phyloP scores from a whole-genome alignment of 192 early-diverging fungal genomes.

The Geosiphon pyriformis region DNA sequence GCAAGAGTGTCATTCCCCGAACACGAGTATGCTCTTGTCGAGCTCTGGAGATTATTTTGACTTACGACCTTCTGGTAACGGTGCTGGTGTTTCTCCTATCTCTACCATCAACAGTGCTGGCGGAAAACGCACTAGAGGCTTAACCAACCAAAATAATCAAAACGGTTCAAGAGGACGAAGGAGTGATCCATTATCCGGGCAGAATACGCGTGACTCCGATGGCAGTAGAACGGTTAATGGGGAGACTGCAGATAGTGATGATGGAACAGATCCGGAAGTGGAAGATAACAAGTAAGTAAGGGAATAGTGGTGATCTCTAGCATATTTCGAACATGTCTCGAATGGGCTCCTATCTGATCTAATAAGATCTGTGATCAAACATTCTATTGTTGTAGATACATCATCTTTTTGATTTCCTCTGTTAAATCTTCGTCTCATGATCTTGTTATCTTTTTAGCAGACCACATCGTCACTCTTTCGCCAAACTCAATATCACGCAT shows the following conservation, averaged over 20 bases:
- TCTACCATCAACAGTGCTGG: slow-evolving; percentile 2
- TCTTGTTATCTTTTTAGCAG: slow-evolving; percentile 23
- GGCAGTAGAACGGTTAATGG: slow-evolving; percentile 25
- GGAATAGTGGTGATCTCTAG: too few relatives aligned
- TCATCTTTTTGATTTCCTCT: background rate
- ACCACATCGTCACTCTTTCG: slow-evolving; percentile 30
- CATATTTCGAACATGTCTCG: background rate
- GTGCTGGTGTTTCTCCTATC: slow-evolving; percentile 9
- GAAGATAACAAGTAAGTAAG: slow-evolving; percentile 46
- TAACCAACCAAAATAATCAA: background rate
- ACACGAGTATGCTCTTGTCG: slow-evolving; percentile 8
- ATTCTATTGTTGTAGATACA: background rate
- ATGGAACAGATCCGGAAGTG: slow-evolving; percentile 59
- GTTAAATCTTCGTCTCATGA: slow-evolving; percentile 7
- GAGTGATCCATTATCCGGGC: background rate
- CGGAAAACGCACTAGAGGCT: background rate
- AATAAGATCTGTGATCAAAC: background rate
- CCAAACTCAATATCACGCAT: slow-evolving; percentile 31
- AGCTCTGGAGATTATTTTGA: slow-evolving; percentile 11
- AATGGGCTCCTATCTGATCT: background rate
- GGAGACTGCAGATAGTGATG: slow-evolving; percentile 52
- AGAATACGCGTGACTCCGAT: background rate
- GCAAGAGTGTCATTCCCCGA: slow-evolving; percentile 53
- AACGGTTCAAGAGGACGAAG: background rate
- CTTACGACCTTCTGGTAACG: background rate